Conservation (phyloP, 2,329 filamentous ascomycete genomes). For the Cytospora mali region DNA sequence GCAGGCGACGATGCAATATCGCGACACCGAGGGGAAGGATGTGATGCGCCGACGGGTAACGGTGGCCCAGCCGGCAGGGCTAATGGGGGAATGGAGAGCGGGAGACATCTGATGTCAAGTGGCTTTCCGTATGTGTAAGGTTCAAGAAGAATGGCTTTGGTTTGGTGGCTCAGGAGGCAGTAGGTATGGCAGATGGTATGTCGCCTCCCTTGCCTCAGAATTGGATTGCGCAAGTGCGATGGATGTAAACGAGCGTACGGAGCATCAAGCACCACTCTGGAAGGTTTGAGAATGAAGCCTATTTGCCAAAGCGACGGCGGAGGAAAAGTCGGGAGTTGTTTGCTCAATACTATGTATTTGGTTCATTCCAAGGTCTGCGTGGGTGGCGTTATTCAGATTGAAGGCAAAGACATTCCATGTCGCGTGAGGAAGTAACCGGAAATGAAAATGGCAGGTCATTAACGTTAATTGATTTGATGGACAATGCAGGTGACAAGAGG, state of each 20-base stretch:
- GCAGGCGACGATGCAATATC: constrained; percentile 25
- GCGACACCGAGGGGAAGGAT: constrained; percentile 10
- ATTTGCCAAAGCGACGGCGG: not conserved
- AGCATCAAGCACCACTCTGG: not conserved
- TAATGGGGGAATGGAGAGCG: constrained; percentile 21
- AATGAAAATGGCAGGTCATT: not conserved
- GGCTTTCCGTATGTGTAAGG: not conserved
- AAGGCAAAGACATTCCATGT: not conserved
- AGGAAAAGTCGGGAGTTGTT: not conserved
- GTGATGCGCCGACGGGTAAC: constrained; percentile 23
- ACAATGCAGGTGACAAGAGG: not conserved
- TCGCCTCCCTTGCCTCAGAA: not conserved
- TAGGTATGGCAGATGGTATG: not conserved
- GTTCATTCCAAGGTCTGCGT: not conserved
- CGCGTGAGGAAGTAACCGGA: not conserved
- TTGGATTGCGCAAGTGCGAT: not conserved
- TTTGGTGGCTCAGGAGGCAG: not conserved
- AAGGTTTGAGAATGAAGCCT: not conserved
- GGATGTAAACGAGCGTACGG: not conserved
- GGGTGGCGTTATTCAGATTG: not conserved
- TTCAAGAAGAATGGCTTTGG: not conserved
- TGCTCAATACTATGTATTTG: not conserved
- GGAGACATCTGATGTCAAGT: constrained; percentile 13
- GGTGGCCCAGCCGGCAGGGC: constrained; percentile 22
- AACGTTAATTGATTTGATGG: not conserved